A percentile compares a stretch with the other conserved stretches of the same genome.
Conservation (phyloP, 148 eudicot genomes). For the Rhododendron simsii region DNA sequence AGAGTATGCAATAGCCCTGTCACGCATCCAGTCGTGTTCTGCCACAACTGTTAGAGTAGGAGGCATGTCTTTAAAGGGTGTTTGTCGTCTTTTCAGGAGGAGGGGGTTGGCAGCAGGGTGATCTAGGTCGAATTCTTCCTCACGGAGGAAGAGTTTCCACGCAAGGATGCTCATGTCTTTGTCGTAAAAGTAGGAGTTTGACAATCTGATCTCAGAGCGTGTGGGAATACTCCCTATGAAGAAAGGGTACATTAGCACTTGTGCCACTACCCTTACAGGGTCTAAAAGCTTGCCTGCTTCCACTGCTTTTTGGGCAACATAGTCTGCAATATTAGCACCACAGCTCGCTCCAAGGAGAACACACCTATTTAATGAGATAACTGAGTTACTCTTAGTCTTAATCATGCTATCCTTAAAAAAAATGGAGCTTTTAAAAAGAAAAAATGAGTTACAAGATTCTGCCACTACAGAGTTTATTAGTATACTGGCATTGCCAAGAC, state of each 20-base stretch:
- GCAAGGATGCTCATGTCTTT: slow-evolving; percentile 66
- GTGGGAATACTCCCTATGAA: slow-evolving; percentile 75
- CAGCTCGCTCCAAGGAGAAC: slow-evolving; percentile 87
- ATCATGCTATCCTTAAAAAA: background rate
- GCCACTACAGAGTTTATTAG: background rate
- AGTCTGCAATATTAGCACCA: slow-evolving; percentile 77
- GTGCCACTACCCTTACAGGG: slow-evolving; percentile 82
- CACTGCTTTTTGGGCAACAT: slow-evolving; percentile 63
- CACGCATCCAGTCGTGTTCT: slow-evolving; percentile 91
- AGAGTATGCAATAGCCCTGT: slow-evolving; percentile 78
- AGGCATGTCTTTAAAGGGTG: slow-evolving; percentile 63
- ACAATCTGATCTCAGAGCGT: slow-evolving; percentile 70
- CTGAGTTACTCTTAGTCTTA: background rate
- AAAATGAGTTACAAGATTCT: background rate
- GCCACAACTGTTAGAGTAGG: slow-evolving; percentile 84
- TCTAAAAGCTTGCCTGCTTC: slow-evolving; percentile 68
- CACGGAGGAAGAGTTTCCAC: slow-evolving; percentile 80
- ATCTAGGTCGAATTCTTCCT: slow-evolving; percentile 61
- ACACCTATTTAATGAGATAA: slow-evolving; percentile 40
- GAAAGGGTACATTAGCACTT: slow-evolving; percentile 81
- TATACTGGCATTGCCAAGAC: background rate
- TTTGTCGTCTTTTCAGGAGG: slow-evolving; percentile 24
- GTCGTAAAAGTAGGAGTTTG: slow-evolving; percentile 77
- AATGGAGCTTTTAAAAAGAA: background rate
- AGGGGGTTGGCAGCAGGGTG: slow-evolving; percentile 89